A percentile compares a stretch with the other conserved stretches of the same genome.
These are phyloP conservation scores for Protostelium mycophagum DNA, from an alignment of 78 protist genomes.

Conservation along the genomic window DNA sequence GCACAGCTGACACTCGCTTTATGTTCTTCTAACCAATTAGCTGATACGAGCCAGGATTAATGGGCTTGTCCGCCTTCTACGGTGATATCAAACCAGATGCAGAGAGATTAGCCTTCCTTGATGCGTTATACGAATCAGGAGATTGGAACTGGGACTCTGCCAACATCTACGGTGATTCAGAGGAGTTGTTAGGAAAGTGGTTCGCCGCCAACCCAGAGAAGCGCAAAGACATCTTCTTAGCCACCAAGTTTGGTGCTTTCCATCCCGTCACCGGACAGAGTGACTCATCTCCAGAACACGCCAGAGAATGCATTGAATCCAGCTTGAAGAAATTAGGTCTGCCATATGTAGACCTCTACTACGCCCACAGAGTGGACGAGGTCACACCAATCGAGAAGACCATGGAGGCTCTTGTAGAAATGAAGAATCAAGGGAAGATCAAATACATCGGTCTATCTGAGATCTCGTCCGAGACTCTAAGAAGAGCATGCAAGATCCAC, in stretches of 20 bases:
- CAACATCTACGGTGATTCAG: not conserved
- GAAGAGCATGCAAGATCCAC: conserved; percentile 4
- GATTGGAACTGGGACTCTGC: not conserved
- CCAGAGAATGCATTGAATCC: not conserved
- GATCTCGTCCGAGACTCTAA: not conserved
- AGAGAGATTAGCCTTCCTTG: not conserved
- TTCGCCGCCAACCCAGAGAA: not conserved
- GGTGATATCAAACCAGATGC: not conserved
- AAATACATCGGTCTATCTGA: not conserved
- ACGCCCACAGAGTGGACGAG: conserved; percentile 13
- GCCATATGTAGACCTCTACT: conserved; percentile 18
- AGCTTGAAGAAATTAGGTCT: conserved; percentile 13
- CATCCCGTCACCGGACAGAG: not conserved
- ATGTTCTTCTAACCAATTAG: too few species aligned
- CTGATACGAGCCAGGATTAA: not conserved
- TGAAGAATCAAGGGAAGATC: not conserved
- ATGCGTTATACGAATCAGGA: not conserved
- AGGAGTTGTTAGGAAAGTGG: not conserved
- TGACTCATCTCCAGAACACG: not conserved
- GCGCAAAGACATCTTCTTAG: not conserved
- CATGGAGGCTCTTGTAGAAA: not conserved
- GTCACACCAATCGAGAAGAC: not conserved
- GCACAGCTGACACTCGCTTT: conserved; percentile 8
- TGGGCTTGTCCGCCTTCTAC: not conserved
- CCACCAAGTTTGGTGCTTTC: not conserved